Conservation (phyloP, 2,329 filamentous ascomycete species). For the Elsinoe necatrix region DNA sequence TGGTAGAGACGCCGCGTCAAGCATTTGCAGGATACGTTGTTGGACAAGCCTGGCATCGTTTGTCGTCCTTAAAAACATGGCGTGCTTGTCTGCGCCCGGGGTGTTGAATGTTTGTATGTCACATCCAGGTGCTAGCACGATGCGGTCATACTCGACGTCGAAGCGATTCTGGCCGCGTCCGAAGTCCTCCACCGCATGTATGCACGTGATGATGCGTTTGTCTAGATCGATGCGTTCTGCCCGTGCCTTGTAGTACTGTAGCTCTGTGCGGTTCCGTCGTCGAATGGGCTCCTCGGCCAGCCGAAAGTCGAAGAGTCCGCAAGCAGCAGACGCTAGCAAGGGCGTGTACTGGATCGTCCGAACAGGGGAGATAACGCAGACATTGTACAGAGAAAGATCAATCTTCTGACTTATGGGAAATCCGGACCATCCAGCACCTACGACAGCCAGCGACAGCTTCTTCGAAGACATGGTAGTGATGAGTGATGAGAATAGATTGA, state of each 20-base stretch:
- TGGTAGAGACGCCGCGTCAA: conserved; percentile 32
- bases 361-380: conserved; percentile 36
- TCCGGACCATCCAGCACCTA: conserved; percentile 37
- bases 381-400: conserved; percentile 30
- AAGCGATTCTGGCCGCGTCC: conserved; percentile 26
- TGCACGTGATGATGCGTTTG: conserved; percentile 29
- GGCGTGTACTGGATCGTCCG: conserved; percentile 40
- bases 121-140: conserved; percentile 38
- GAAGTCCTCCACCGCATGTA: conserved; percentile 27
- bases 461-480: conserved; percentile 13
- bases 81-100: conserved; percentile 33
- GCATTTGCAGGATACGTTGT: conserved; percentile 30
- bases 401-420: conserved; percentile 33
- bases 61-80: conserved; percentile 33
- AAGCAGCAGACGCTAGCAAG: conserved; percentile 37
- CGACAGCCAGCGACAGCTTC: conserved; percentile 25
- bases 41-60: conserved; percentile 31
- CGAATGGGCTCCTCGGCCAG: conserved; percentile 40
- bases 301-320: conserved; percentile 38
- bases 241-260: conserved; percentile 35
- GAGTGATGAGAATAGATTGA: no score
- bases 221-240: conserved; percentile 34
- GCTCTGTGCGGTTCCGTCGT: conserved; percentile 25
- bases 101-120: conserved; percentile 35
- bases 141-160: conserved; percentile 35